Percentiles rank a stretch among this genome's conserved stretches.
Evolutionary conservation across 352 stramenopile genomes (phyloP).

Genomic region (Globisporangium ultimum): DNA sequence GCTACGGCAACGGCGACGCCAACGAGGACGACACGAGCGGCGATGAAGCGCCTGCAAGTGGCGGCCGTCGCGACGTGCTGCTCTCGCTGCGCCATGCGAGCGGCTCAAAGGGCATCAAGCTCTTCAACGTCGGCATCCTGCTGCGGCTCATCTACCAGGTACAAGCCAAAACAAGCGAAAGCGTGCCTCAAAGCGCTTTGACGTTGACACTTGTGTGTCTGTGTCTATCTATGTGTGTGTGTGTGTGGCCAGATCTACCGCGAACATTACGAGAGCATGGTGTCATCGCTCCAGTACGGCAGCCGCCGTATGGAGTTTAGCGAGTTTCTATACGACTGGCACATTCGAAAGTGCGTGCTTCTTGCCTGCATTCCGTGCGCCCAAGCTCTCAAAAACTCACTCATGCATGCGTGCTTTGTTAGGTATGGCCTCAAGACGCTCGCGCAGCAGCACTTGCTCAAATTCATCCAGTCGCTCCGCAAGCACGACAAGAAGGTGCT

Average conservation of each 20-base stretch:
- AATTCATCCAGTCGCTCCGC: conserved; percentile 74
- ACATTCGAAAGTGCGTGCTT: conserved; percentile 64
- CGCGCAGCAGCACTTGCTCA: conserved; percentile 69
- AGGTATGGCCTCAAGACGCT: conserved; percentile 70
- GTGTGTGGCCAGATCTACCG: conserved; percentile 49
- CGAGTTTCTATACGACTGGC: conserved; percentile 84
- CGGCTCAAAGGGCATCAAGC: conserved; percentile 39
- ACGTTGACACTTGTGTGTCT: not conserved
- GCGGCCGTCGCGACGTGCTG: conserved; percentile 32
- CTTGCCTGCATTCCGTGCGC: not conserved
- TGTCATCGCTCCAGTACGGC: conserved; percentile 67
- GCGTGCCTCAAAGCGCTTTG: no score
- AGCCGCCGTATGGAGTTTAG: conserved; percentile 73
- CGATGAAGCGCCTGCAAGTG: conserved; percentile 8
- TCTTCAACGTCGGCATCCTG: conserved; percentile 60
- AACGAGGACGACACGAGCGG: conserved; percentile 13
- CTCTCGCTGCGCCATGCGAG: conserved; percentile 44
- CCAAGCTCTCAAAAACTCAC: not conserved
- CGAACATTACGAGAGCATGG: conserved; percentile 65
- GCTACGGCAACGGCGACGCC: conserved; percentile 6
- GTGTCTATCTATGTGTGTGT: not conserved
- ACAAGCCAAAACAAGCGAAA: not conserved
- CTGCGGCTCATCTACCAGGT: conserved; percentile 60
- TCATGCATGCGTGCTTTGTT: not conserved
- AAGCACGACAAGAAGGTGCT: conserved; percentile 69